Percentiles rank a stretch among this genome's conserved stretches.
phyloP scores from a whole-genome alignment of 495 filamentous ascomycete species.

The Trichoderma asperelloides region DNA sequence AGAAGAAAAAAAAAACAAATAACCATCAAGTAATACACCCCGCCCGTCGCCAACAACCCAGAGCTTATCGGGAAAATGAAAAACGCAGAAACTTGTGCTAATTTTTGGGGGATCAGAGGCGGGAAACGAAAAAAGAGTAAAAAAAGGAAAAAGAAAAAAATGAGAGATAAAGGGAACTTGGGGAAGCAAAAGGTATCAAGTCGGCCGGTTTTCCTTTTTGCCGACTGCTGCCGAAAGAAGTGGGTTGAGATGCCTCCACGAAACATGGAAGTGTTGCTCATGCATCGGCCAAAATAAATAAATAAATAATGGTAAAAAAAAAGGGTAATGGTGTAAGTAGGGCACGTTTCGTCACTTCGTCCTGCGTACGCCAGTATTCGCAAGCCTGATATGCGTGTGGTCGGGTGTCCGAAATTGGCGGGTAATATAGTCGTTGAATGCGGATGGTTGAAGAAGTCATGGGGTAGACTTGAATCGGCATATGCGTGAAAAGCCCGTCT shows the following conservation, averaged over 20 bases:
- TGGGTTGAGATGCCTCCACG: neutral
- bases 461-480: neutral
- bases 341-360: conserved; percentile 47
- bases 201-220: conserved; percentile 6
- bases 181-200: conserved; percentile 5
- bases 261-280: neutral
- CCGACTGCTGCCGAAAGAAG: conserved; percentile 8
- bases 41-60: conserved; percentile 9
- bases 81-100: conserved; percentile 14
- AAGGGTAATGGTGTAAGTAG: conserved; percentile 16
- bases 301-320: conserved; percentile 20
- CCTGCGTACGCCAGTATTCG: conserved; percentile 37
- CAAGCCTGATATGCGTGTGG: conserved; percentile 24
- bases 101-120: conserved; percentile 21
- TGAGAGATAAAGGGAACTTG: neutral
- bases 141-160: neutral
- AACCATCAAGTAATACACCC: conserved; percentile 14
- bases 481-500: conserved; percentile 19
- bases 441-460: conserved; percentile 21
- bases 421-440: conserved; percentile 23
- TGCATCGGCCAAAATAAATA: conserved; percentile 15
- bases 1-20: conserved; percentile 1
- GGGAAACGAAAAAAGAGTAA: conserved; percentile 13
- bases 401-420: conserved; percentile 7
- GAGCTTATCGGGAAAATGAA: conserved; percentile 12